Evolutionary conservation across 176 grass and related monocot genomes (phyloP).

Genomic region (Alopecurus myosuroides): DNA sequence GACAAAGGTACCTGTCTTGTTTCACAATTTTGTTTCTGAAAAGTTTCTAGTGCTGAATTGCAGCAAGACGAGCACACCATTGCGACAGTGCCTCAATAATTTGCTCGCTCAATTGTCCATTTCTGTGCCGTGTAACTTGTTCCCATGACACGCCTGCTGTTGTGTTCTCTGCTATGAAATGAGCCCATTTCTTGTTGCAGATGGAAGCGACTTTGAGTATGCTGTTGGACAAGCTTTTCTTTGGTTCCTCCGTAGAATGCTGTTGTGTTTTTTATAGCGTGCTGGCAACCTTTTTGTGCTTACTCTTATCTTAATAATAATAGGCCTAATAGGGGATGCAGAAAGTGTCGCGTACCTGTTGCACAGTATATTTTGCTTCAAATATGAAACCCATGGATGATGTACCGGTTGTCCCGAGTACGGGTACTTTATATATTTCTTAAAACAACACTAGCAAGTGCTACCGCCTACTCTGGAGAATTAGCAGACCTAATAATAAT

Average conservation of each 20-base stretch:
- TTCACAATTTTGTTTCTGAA: conserved; percentile 63
- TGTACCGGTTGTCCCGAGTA: not conserved
- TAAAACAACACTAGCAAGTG: not conserved
- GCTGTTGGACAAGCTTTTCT: not conserved
- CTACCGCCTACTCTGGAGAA: not conserved
- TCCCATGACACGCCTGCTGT: not conserved
- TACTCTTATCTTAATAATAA: too few relatives aligned
- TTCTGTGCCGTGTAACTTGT: conserved; percentile 26
- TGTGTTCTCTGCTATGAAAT: conserved; percentile 7
- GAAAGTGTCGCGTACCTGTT: not conserved
- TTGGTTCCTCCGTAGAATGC: not conserved
- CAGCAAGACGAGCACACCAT: conserved; percentile 56
- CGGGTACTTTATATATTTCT: not conserved
- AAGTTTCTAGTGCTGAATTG: conserved; percentile 36
- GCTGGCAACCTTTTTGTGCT: not conserved
- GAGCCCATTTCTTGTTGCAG: not conserved
- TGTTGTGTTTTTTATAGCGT: not conserved
- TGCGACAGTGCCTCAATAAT: conserved; percentile 65
- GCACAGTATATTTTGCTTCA: not conserved
- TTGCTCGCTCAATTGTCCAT: conserved; percentile 37
- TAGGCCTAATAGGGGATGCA: not conserved
- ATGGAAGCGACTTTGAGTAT: not conserved
- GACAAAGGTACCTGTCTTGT: conserved; percentile 32
- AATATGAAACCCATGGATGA: not conserved
- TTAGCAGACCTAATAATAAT: not conserved